Conservation (phyloP, 257 asterid genomes). For the Linaria vulgaris region DNA sequence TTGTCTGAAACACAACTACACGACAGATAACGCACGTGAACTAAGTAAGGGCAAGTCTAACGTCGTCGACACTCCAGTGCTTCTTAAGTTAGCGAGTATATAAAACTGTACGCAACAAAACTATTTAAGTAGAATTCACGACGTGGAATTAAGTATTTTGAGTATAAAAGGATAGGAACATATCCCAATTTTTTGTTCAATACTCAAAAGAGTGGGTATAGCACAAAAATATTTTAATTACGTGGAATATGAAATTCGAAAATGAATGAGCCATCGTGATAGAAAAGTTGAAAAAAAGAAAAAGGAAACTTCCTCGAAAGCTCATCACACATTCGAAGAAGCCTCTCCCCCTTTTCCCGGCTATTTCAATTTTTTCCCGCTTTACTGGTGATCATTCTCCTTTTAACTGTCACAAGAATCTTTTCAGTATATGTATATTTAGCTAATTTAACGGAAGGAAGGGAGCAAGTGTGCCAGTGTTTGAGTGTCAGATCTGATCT, state of each 20-base stretch:
- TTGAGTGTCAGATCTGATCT: slow-evolving; percentile 52
- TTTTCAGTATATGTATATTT: slow-evolving; percentile 33
- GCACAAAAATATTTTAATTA: too few species aligned
- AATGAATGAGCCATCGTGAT: slow-evolving; percentile 25
- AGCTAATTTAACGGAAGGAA: slow-evolving; percentile 18
- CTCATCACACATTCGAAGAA: slow-evolving; percentile 39
- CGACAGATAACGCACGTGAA: too few species aligned
- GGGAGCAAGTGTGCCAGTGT: slow-evolving; percentile 16
- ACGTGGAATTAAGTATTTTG: too few species aligned
- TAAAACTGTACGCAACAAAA: too few species aligned
- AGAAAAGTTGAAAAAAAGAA: slow-evolving; percentile 27
- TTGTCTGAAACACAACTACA: too few species aligned
- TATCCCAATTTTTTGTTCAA: too few species aligned
- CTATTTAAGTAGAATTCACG: too few species aligned
- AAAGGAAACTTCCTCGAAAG: slow-evolving; percentile 34
- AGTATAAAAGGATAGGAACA: too few species aligned
- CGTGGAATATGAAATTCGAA: too few species aligned
- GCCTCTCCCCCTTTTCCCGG: slow-evolving; percentile 44
- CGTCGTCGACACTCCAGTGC: too few species aligned
- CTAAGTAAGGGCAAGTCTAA: too few species aligned
- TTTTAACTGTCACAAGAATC: slow-evolving; percentile 42
- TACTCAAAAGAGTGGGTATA: slow-evolving; percentile 15
- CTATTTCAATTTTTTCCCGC: slow-evolving; percentile 75
- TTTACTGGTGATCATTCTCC: slow-evolving; percentile 29
- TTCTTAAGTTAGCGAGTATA: too few species aligned